Conservation (phyloP, 768 basidiomycete species). For the Leucocoprinus sp. region DNA sequence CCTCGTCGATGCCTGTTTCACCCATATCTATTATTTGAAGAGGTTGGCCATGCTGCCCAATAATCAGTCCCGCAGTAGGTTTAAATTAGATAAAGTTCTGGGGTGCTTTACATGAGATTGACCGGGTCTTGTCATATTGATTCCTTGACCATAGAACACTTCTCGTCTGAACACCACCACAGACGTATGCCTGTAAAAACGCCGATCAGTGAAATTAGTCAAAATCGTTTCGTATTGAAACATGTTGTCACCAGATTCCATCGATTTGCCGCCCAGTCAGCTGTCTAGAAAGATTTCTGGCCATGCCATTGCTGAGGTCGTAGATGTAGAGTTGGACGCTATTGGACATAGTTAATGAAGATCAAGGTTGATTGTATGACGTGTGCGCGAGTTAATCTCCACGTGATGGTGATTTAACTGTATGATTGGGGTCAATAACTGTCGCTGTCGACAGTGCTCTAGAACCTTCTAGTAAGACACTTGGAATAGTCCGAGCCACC, state of each 20-base stretch:
- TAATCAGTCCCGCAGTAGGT: background rate
- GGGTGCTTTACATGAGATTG: slow-evolving; percentile 67
- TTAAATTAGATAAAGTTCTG: background rate
- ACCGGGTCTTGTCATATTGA: slow-evolving; percentile 63
- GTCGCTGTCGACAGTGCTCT: too few relatives aligned
- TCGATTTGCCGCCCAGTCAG: slow-evolving; percentile 87
- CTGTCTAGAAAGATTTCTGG: slow-evolving; percentile 66
- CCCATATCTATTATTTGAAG: slow-evolving; percentile 68
- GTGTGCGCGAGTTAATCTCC: too few relatives aligned
- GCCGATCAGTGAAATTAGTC: too few relatives aligned
- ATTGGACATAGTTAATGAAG: slow-evolving; percentile 19
- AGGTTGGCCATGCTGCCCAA: slow-evolving; percentile 62
- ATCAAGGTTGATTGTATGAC: too few relatives aligned
- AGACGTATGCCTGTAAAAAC: slow-evolving; percentile 67
- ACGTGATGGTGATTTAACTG: too few relatives aligned
- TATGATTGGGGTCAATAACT: too few relatives aligned
- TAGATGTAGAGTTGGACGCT: slow-evolving; percentile 84
- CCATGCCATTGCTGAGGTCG: slow-evolving; percentile 85
- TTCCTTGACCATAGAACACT: slow-evolving; percentile 87
- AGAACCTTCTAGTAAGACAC: too few relatives aligned
- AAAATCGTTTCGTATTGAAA: too few relatives aligned
- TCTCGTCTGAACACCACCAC: slow-evolving; percentile 84
- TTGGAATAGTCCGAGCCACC: too few relatives aligned
- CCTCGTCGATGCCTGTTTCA: slow-evolving; percentile 71
- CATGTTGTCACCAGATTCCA: slow-evolving; percentile 87